Evolutionary conservation across 805 yeast genomes (phyloP), one percentile per base, ranked within the genome.

Genomic region (Zygosaccharomyces rouxii): DNA sequence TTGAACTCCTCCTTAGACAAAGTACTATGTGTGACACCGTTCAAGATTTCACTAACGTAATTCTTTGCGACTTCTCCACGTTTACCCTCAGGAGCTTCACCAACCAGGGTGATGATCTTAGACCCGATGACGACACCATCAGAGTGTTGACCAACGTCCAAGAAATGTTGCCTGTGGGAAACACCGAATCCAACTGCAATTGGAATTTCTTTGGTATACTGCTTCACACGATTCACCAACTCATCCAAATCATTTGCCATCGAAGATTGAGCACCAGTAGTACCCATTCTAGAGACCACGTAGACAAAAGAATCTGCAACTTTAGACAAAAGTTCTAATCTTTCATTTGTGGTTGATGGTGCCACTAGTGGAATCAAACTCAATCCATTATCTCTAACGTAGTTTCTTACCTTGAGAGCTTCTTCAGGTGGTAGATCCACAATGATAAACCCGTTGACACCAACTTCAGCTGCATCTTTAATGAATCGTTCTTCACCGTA

Each of bases 361-460:
- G 99, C 97, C 42, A 94, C 95, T 51, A 94, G 74, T 35, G 99
- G 99, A 52, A 94, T 81, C 64, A 89, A 89, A 45, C 92, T 82
- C 55, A 94, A 69, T 7, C 88, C 95, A 49, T 77, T 72, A 43
- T 73, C 69, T 25, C 84, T 64, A 66, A 96, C 88, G 43, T 74
- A 73, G 48, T 80, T 74, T 74, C 99, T 81, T 68, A 92, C 86
- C 56, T 85, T 81, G 56, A 86, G 76, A 16, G 99, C 98, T 70
- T 90, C 98, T 75, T 94, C 97, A 25, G 99, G 99, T 44, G 99
- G 99, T 59, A 94, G 74, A 68, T 94, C 99, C 38, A 92, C 97
- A 44, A 94, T 81, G 60, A 94, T 84, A 69, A 84, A 94, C 21
- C 98, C 99, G 63, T 88, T 89, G 42, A 89, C 99, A 55, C 99